Base-by-base conservation (phyloP, 2,329 filamentous ascomycete genomes). In the Fusarium xylarioides region DNA sequence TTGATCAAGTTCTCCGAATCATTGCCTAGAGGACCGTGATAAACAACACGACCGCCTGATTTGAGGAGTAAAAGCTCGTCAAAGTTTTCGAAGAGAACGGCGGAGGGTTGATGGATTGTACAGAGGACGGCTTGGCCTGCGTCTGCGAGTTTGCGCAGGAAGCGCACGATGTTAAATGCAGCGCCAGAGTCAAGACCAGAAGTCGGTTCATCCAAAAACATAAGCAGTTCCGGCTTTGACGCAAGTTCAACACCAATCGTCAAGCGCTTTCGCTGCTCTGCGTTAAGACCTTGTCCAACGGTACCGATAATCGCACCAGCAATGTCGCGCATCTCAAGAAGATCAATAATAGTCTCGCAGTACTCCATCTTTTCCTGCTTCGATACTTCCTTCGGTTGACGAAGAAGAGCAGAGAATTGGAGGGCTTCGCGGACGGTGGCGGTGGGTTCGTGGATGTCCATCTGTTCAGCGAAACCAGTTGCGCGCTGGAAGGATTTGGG, bases 401-500 rank as follows among this genome's bases (percentile, higher is more conserved):
- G 86, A 0, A 93, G 84, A 0, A 91, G 83, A 0, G 91, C 91
- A 0, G 90, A 91, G 76, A 93, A 92, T 34, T 86, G 86, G 0
- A 93, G 81, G 0, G 91, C 90, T 70, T 93, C 91, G 4, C 90
- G 85, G 0, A 93, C 90, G 0, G 91, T 93, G 1, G 90, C 85
- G 0, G 89, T 91, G 2, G 89, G 87, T 68, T 92, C 90, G 74
- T 92, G 91, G 4, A 93, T 86, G 72, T 93, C 91, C 81, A 89
- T 88, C 73, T 93, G 91, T 76, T 93, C 83, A 3, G 83, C 83
- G 62, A 85, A 95, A 32, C 93, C 93, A 1, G 92, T 95, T 76
- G 93, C 93, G 50, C 93, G 89, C 79, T 95, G 93, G 84, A 95
- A 95, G 0, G 91, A 93, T 46, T 87, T 89, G 60, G 94, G 92